phyloP scores from a whole-genome alignment of 164 flowering plant species.

The Euptelea pleiosperma region DNA sequence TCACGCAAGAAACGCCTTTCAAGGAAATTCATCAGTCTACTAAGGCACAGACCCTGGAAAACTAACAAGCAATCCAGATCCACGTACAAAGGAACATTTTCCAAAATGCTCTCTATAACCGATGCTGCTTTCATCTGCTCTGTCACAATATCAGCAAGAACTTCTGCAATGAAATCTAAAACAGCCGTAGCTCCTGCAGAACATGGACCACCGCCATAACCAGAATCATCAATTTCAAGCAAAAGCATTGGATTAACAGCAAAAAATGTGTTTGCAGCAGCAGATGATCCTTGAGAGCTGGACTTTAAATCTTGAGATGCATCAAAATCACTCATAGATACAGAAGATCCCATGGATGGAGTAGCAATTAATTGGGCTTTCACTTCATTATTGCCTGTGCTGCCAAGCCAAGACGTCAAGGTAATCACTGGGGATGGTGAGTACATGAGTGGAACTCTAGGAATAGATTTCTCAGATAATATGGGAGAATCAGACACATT shows the following conservation, averaged over 20 bases:
- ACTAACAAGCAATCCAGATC: conserved; percentile 77
- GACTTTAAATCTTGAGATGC: conserved; percentile 54
- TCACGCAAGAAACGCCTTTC: conserved; percentile 96
- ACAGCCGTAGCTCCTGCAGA: conserved; percentile 94
- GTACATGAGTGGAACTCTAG: conserved; percentile 41
- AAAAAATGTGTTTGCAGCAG: conserved; percentile 48
- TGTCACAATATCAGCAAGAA: conserved; percentile 78
- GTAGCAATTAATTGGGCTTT: conserved; percentile 42
- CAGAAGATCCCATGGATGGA: conserved; percentile 63
- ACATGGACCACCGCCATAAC: conserved; percentile 98
- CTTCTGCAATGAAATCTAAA: conserved; percentile 90
- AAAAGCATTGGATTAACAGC: conserved; percentile 62
- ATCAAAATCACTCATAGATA: conserved; percentile 58
- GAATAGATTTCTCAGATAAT: conserved; percentile 67
- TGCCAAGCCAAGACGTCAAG: conserved; percentile 78
- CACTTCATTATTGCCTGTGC: conserved; percentile 43
- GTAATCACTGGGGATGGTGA: conserved; percentile 65
- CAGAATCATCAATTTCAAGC: conserved; percentile 80
- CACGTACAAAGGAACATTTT: conserved; percentile 72
- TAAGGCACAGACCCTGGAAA: conserved; percentile 92
- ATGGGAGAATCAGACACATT: conserved; percentile 58
- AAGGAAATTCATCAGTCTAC: conserved; percentile 85
- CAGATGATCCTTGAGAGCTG: conserved; percentile 43
- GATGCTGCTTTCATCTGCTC: conserved; percentile 84
- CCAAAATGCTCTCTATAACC: conserved; percentile 68